Percentiles rank a stretch among this genome's conserved stretches.
Evolutionary conservation across 768 basidiomycete genomes (phyloP).

Genomic region (Vishniacozyma victoriae): DNA sequence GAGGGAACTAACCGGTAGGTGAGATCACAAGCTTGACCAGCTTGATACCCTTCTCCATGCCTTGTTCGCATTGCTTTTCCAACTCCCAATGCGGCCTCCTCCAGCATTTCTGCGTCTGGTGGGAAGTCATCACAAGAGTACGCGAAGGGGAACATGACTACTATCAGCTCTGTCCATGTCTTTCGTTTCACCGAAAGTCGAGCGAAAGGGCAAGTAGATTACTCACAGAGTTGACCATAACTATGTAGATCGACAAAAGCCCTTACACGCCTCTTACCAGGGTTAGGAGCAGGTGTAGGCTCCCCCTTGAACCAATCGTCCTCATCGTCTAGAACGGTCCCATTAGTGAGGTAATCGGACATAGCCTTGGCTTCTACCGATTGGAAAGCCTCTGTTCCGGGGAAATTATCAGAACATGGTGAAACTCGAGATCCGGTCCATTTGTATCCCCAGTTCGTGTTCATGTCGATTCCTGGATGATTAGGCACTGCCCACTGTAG

Average conservation of each 20-base stretch:
- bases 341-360: constrained; percentile 58
- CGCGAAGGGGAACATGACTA: constrained; percentile 74
- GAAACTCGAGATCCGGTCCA: constrained; percentile 53
- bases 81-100: constrained; percentile 66
- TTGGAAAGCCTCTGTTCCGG: constrained; percentile 68
- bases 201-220: background rate
- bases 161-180: background rate
- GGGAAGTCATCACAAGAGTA: constrained; percentile 61
- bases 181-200: background rate
- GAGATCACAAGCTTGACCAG: constrained; percentile 49
- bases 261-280: constrained; percentile 47
- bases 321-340: constrained; percentile 22
- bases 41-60: constrained; percentile 59
- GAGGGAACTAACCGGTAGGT: constrained; percentile 38
- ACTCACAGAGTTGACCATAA: constrained; percentile 77
- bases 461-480: constrained; percentile 66
- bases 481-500: constrained; percentile 15
- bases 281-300: background rate
- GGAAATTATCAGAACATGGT: constrained; percentile 70
- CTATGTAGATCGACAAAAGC: constrained; percentile 71
- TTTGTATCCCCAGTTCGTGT: constrained; percentile 70
- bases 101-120: constrained; percentile 67
- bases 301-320: constrained; percentile 47
- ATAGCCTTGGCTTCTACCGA: constrained; percentile 70
- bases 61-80: constrained; percentile 55